phyloP scores from a whole-genome alignment of 495 filamentous ascomycete genomes.

The Annulohypoxylon maeteangense region DNA sequence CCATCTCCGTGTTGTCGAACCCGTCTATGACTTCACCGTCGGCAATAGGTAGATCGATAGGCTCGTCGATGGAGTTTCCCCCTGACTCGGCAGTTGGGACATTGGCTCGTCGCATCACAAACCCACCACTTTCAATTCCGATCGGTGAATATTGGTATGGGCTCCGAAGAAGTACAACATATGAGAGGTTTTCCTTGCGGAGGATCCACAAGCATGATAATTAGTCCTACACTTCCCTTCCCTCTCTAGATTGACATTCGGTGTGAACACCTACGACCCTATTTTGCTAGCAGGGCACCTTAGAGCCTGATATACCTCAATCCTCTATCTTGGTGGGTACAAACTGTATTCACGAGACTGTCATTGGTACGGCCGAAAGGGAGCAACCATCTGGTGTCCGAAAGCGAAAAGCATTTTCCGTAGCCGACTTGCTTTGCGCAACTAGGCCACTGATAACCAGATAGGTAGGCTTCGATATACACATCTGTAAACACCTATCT shows the following conservation, averaged over 20 bases:
- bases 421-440: conserved; percentile 23
- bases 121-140: conserved; percentile 26
- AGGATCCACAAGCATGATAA: conserved; percentile 25
- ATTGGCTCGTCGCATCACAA: conserved; percentile 29
- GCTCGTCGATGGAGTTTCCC: conserved; percentile 11
- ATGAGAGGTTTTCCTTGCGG: conserved; percentile 34
- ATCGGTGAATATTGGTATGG: conserved; percentile 36
- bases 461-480: conserved; percentile 16
- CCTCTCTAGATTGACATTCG: not conserved
- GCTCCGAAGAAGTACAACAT: conserved; percentile 27
- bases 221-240: conserved; percentile 9
- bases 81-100: conserved; percentile 24
- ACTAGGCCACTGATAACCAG: conserved; percentile 12
- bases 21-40: not conserved
- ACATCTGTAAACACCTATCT: conserved; percentile 23
- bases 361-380: conserved; percentile 45
- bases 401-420: conserved; percentile 13
- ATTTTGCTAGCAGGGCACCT: conserved; percentile 4
- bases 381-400: conserved; percentile 14
- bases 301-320: conserved; percentile 22
- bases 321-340: conserved; percentile 30
- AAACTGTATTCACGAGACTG: conserved; percentile 28
- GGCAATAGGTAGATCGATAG: conserved; percentile 19
- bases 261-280: conserved; percentile 14
- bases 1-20: not conserved